These are phyloP conservation scores for Xanthoconium separans DNA, from an alignment of 1,284 basidiomycete species.

Conservation along the genomic window DNA sequence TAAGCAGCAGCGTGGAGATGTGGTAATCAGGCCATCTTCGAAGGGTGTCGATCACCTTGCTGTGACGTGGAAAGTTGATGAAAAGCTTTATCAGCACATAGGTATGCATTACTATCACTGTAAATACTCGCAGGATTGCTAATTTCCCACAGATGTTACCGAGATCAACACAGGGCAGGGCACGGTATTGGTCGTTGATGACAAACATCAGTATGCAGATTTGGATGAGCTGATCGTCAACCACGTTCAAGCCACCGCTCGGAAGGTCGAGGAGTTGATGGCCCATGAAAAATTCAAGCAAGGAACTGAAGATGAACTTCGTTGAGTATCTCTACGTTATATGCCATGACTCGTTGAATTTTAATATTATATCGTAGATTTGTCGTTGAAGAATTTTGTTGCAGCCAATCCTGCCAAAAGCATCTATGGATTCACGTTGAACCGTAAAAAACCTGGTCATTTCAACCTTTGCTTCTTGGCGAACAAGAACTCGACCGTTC, in stretches of 20 bases:
- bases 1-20: slow-evolving; percentile 90
- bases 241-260: slow-evolving; percentile 93
- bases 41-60: slow-evolving; percentile 94
- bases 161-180: slow-evolving; percentile 81
- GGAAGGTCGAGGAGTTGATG: slow-evolving; percentile 94
- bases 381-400: slow-evolving; percentile 88
- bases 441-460: slow-evolving; percentile 88
- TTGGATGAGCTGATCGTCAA: slow-evolving; percentile 98
- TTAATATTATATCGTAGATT: slow-evolving; percentile 49
- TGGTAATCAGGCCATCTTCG: slow-evolving; percentile 94
- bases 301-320: slow-evolving; percentile 84
- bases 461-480: slow-evolving; percentile 94
- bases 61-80: slow-evolving; percentile 99
- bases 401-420: slow-evolving; percentile 93
- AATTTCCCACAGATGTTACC: slow-evolving; percentile 69
- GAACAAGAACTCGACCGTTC: slow-evolving; percentile 87
- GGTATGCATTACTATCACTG: slow-evolving; percentile 47
- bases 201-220: slow-evolving; percentile 87
- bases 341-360: not conserved
- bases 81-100: slow-evolving; percentile 96
- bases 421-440: slow-evolving; percentile 95
- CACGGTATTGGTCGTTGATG: slow-evolving; percentile 78
- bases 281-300: slow-evolving; percentile 95
- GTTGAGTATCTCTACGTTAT: slow-evolving; percentile 49
- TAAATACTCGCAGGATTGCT: slow-evolving; percentile 6